Base-by-base conservation (phyloP, 192 early-diverging fungal species). In the Phlyctochytrium bullatum region DNA sequence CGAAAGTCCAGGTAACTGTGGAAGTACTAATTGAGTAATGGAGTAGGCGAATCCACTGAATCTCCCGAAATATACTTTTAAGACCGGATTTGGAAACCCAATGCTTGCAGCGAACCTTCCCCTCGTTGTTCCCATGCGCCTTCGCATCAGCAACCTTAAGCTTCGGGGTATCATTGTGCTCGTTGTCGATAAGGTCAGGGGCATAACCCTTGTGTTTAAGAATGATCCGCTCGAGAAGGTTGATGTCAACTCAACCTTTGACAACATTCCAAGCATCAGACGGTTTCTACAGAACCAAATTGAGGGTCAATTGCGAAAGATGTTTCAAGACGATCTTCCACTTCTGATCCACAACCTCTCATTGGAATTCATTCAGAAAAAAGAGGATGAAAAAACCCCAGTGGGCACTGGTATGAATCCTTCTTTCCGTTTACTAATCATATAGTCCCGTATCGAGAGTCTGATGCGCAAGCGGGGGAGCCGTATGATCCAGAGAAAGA, bases 161-260 rank as follows among this genome's bases (percentile, higher is more conserved):
- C 74, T 99, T 17, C 80, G 91, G 17, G 97, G 96, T 0, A 96
- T 98, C 58, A 85, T 96, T 28, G 93, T 94, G 2, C 80, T 99
- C 25, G 96, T 94, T 0, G 92, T 99, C 0, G 94, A 94, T 66
- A 92, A 96, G 74, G 81, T 89, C 54, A 92, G 91, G 71, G 97
- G 97, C 28, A 89, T 98, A 28, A 98, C 96, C 0, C 81, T 99
- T 52, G 94, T 93, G 20, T 98, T 99, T 70, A 95, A 97, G 69
- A 98, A 94, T 70, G 96, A 98, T 67, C 96, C 97, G 12, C 73
- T 99, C 28, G 95, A 98, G 51, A 89, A 87, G 0, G 90, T 99
- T 10, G 85, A 91, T 59, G 94, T 99, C 36, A 91, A 90, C 63
- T 96, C 93, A n/a, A 97, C 97, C 0, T 99, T 99, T 73, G 97